Evolutionary conservation across 768 basidiomycete species (phyloP), one percentile per base, ranked within the genome.

Genomic region (Cyathus striatus): DNA sequence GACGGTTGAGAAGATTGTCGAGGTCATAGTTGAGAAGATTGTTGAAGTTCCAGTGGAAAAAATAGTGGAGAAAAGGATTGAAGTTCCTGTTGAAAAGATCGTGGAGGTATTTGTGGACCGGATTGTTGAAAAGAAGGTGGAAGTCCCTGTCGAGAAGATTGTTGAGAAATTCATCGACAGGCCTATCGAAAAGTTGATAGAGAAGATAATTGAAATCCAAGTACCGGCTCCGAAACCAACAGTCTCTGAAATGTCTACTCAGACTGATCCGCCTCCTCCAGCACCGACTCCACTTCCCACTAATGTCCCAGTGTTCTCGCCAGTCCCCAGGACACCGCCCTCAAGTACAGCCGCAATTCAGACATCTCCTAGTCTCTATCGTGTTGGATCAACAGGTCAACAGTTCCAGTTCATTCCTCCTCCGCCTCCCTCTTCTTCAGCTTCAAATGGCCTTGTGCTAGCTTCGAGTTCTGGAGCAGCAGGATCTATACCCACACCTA

Each of bases 161-260:
- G n/a, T n/a, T n/a, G n/a, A n/a, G n/a, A n/a, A n/a, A n/a, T n/a
- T n/a, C n/a, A n/a, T n/a, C n/a, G n/a, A n/a, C n/a, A n/a, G n/a
- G n/a, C n/a, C n/a, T n/a, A n/a, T n/a, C n/a, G n/a, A n/a, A n/a
- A 55, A 57, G 23, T 62, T 63, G 17, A 68, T 68, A 2, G 61
- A 64, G 24, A 68, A 65, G 20, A 53, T 70, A 21, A 45, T 66
- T 18, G 46, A 47, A 23, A 46, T 46, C 22, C 43, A 43, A 32
- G 60, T 66, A 6, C 58, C 60, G 23, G 51, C 61, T 16, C 78
- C 77, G 9, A 86, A 80, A 57, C 78, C 80, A 0, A 81, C 87
- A 51, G 63, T 78, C 23, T 81, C 70, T 56, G 89, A 92, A 51
- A 86, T 80, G 46, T 85, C 81, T 3, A 79, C 83, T 24, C 89